Evolutionary conservation across 1,284 basidiomycete genomes (phyloP).

Genomic region (Irpex rosettiformis): DNA sequence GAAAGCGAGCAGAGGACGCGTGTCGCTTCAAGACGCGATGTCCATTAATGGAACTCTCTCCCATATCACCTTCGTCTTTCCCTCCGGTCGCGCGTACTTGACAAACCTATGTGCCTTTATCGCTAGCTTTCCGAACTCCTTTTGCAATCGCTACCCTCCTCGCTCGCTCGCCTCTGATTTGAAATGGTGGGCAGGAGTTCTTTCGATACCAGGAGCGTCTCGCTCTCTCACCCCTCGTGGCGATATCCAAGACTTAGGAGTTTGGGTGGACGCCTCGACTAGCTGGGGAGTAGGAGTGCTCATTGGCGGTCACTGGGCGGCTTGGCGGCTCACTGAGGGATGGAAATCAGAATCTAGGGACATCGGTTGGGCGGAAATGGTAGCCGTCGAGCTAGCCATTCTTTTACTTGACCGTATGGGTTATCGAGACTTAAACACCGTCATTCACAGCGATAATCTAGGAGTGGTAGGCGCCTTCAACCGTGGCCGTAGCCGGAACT

Average conservation of each 20-base stretch:
- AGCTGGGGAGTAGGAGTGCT: constrained; percentile 36
- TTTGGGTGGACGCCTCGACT: constrained; percentile 35
- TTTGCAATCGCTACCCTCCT: constrained; percentile 13
- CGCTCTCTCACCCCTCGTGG: constrained; percentile 18
- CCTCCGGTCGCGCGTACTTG: constrained; percentile 1
- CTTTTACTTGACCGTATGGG: constrained; percentile 5
- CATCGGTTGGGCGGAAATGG: constrained; percentile 40
- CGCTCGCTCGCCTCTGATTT: constrained; percentile 25
- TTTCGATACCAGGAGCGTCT: constrained; percentile 9
- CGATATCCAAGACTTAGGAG: constrained; percentile 16
- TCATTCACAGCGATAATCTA: constrained; percentile 36
- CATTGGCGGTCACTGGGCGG: constrained; percentile 25
- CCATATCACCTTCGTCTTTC: constrained; percentile 31
- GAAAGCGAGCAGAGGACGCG: constrained; percentile 22
- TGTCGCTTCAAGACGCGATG: constrained; percentile 19
- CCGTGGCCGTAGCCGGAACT: constrained; percentile 35
- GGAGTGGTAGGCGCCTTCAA: constrained; percentile 35
- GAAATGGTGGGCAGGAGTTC: constrained; percentile 29
- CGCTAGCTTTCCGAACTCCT: constrained; percentile 18
- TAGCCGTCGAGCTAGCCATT: constrained; percentile 33
- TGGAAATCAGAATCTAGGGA: constrained; percentile 27
- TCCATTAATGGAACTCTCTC: constrained; percentile 24
- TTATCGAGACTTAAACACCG: constrained; percentile 13
- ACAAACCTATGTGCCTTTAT: background rate
- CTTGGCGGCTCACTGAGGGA: constrained; percentile 26